A percentile compares a stretch with the other conserved stretches of the same genome.
These are phyloP conservation scores for Trichoderma lentiforme DNA, from an alignment of 2,329 filamentous ascomycete species.

Conservation along the genomic window DNA sequence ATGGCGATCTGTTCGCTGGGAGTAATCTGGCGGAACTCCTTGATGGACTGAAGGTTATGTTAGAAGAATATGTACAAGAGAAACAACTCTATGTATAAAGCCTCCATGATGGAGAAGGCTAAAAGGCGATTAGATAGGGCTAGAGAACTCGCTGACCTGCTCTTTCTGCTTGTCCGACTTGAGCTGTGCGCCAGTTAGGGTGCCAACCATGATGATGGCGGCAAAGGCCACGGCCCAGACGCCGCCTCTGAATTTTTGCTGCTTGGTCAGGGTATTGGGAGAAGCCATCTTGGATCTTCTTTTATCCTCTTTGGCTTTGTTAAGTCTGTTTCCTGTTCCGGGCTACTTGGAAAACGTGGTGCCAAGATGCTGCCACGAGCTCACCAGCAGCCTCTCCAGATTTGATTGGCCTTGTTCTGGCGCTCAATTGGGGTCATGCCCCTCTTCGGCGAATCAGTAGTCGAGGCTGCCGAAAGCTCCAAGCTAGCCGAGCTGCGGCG, in stretches of 20 bases:
- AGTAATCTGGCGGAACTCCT: conserved; percentile 38
- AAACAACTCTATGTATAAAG: too few species aligned
- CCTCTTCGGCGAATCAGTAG: conserved; percentile 1
- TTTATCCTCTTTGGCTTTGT: neutral
- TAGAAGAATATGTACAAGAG: neutral
- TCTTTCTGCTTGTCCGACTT: conserved; percentile 48
- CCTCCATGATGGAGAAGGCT: neutral
- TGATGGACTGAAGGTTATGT: conserved; percentile 28
- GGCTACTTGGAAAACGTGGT: neutral
- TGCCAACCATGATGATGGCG: conserved; percentile 45
- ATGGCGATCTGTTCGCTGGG: conserved; percentile 44
- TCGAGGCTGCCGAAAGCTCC: neutral
- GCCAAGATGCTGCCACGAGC: neutral
- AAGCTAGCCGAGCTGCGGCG: neutral
- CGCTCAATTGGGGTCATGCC: conserved; percentile 25
- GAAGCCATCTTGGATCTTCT: neutral
- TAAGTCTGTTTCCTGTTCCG: neutral
- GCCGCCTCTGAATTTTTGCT: conserved; percentile 35
- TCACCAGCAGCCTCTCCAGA: conserved; percentile 31
- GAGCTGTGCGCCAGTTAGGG: conserved; percentile 48
- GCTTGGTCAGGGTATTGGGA: conserved; percentile 27
- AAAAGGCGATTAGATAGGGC: neutral
- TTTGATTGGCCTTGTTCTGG: conserved; percentile 23
- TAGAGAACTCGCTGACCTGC: conserved; percentile 31
- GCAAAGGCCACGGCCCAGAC: conserved; percentile 44